These are phyloP conservation scores for Candida silvicultrix DNA, from an alignment of 805 yeast genomes.

Conservation along the genomic window DNA sequence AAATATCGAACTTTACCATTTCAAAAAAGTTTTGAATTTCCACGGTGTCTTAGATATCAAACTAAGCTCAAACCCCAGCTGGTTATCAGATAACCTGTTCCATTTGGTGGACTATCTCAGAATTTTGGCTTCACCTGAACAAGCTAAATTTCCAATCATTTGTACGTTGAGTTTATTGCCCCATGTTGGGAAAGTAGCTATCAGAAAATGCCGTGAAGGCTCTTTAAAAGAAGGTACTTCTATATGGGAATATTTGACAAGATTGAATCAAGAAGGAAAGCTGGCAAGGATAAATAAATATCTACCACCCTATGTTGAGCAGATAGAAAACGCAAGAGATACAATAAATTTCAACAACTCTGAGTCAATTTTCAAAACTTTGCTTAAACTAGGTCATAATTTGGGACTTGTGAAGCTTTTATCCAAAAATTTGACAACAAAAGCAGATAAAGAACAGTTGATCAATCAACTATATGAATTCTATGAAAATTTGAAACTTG, in stretches of 20 bases:
- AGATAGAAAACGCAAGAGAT: conserved; percentile 12
- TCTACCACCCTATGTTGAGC: conserved; percentile 23
- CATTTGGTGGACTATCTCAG: conserved; percentile 44
- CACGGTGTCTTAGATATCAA: conserved; percentile 38
- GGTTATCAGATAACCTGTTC: conserved; percentile 39
- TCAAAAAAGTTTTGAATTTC: conserved; percentile 31
- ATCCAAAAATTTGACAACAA: conserved; percentile 10
- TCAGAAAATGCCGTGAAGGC: conserved; percentile 15
- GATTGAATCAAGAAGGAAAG: conserved; percentile 5
- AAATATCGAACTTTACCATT: conserved; percentile 39
- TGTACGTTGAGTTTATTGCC: conserved; percentile 21
- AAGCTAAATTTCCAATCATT: conserved; percentile 22
- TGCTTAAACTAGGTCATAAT: conserved; percentile 8
- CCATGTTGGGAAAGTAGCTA: conserved; percentile 14
- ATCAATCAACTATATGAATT: conserved; percentile 28
- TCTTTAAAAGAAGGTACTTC: conserved; percentile 2
- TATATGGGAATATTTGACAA: conserved; percentile 8
- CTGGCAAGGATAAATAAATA: too few species aligned
- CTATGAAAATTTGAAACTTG: conserved; percentile 27
- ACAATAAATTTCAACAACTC: conserved; percentile 10
- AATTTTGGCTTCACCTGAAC: conserved; percentile 26
- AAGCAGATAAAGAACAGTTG: conserved; percentile 21
- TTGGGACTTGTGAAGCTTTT: conserved; percentile 11
- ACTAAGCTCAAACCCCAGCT: conserved; percentile 40
- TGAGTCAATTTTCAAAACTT: conserved; percentile 7